A percentile compares a stretch with the other conserved stretches of the same genome.
phyloP scores from a whole-genome alignment of 805 yeast genomes.

The Sugiyamaella smithiae region DNA sequence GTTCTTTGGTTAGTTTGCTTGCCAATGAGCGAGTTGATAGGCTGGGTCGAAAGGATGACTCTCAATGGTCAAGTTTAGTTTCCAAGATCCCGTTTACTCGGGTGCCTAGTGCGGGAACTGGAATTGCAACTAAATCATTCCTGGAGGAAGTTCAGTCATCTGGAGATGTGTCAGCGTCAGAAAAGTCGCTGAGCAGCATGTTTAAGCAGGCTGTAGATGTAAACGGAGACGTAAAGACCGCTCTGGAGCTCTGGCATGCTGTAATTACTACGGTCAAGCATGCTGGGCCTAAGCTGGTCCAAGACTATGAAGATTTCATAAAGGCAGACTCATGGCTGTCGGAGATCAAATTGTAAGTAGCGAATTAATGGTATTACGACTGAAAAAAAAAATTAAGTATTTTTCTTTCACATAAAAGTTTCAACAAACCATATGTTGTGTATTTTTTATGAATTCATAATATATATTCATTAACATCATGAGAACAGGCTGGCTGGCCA shows the following conservation, averaged over 20 bases:
- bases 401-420: too few species aligned
- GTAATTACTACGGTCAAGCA: constrained; percentile 25
- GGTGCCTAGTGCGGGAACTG: constrained; percentile 61
- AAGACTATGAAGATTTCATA: constrained; percentile 30
- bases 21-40: constrained; percentile 56
- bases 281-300: constrained; percentile 8
- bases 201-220: constrained; percentile 31
- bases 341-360: neutral
- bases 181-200: constrained; percentile 21
- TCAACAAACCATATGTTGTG: too few species aligned
- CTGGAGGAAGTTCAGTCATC: constrained; percentile 38
- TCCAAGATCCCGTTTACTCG: constrained; percentile 59
- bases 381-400: too few species aligned
- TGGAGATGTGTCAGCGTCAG: constrained; percentile 10
- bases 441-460: constrained; percentile 4
- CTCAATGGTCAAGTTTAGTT: constrained; percentile 59
- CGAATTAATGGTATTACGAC: too few species aligned
- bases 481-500: too few species aligned
- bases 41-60: constrained; percentile 38
- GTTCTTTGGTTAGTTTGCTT: constrained; percentile 48
- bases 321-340: constrained; percentile 22
- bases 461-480: constrained; percentile 6
- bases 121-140: constrained; percentile 55
- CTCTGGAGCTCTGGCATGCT: constrained; percentile 32
- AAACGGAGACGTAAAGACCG: constrained; percentile 24